phyloP scores from a whole-genome alignment of 169 alveolate genomes.

The Toxoplasma gondii region DNA sequence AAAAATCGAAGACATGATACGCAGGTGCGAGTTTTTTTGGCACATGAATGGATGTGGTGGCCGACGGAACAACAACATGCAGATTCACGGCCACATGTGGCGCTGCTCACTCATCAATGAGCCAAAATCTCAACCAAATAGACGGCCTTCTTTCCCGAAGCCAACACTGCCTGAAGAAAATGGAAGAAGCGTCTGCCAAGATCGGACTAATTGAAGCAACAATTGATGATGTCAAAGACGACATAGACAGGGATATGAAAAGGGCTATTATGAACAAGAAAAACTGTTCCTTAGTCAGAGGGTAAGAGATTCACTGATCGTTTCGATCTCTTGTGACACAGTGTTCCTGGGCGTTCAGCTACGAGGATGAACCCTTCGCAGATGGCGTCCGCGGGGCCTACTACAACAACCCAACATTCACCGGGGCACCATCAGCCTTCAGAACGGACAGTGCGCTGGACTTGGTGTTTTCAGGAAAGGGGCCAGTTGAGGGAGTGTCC shows the following conservation, averaged over 20 bases:
- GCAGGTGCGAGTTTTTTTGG: background rate
- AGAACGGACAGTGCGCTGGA: slow-evolving; percentile 82
- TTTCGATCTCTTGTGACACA: background rate
- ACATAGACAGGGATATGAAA: slow-evolving; percentile 72
- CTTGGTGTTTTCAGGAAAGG: slow-evolving; percentile 79
- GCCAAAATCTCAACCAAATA: slow-evolving; percentile 12
- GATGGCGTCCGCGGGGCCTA: slow-evolving; percentile 82
- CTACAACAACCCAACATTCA: slow-evolving; percentile 76
- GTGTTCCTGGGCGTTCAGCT: background rate
- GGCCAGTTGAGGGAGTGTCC: slow-evolving; percentile 84
- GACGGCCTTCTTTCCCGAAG: slow-evolving; percentile 22
- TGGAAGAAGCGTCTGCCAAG: slow-evolving; percentile 14
- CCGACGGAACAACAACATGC: background rate
- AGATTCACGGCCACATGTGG: slow-evolving; percentile 56
- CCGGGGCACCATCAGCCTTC: slow-evolving; percentile 77
- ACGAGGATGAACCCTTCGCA: slow-evolving; percentile 76
- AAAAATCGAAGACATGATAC: slow-evolving; percentile 36
- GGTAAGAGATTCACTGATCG: slow-evolving; percentile 52
- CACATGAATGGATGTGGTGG: background rate
- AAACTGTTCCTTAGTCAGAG: slow-evolving; percentile 75
- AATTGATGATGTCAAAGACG: slow-evolving; percentile 75
- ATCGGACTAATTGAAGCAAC: slow-evolving; percentile 62
- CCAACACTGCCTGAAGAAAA: slow-evolving; percentile 48
- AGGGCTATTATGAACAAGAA: slow-evolving; percentile 70
- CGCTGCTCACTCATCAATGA: slow-evolving; percentile 22